Evolutionary conservation across 176 grass and related monocot species (phyloP).

Genomic region (Poa annua): DNA sequence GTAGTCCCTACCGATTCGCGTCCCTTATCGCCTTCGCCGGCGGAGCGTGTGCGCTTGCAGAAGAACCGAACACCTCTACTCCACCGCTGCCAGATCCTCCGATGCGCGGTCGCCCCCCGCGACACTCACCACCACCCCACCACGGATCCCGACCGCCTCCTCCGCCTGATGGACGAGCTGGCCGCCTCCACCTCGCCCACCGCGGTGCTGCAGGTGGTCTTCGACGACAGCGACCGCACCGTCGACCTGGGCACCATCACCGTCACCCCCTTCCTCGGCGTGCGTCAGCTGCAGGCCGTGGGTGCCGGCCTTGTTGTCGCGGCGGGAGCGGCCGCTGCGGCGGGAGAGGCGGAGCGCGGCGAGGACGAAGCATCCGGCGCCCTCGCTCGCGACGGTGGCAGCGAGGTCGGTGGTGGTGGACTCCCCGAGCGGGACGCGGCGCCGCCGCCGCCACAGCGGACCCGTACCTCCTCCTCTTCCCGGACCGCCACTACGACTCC

Average conservation of each 20-base stretch:
- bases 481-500: not conserved
- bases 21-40: no score
- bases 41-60: no score
- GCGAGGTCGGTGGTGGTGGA: no score
- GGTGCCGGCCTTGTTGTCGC: no score
- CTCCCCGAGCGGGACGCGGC: slow-evolving; percentile 57
- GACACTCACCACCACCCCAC: not conserved
- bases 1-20: no score
- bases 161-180: slow-evolving; percentile 42
- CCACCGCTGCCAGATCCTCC: not conserved
- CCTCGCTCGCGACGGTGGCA: no score
- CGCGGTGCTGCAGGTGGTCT: slow-evolving; percentile 54
- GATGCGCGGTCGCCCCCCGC: slow-evolving; percentile 24
- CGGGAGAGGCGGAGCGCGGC: slow-evolving; percentile 63
- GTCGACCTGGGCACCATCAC: slow-evolving; percentile 69
- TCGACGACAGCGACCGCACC: slow-evolving; percentile 67
- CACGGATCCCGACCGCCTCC: not conserved
- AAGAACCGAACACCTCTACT: no score
- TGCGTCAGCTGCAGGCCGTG: slow-evolving; percentile 57
- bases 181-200: slow-evolving; percentile 4
- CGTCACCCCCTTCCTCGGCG: slow-evolving; percentile 47
- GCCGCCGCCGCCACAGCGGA: slow-evolving; percentile 17
- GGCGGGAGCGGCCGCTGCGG: no score
- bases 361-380: no score
- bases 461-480: slow-evolving; percentile 8